phyloP scores from a whole-genome alignment of 306 rosid genomes.

The Morella rubra region DNA sequence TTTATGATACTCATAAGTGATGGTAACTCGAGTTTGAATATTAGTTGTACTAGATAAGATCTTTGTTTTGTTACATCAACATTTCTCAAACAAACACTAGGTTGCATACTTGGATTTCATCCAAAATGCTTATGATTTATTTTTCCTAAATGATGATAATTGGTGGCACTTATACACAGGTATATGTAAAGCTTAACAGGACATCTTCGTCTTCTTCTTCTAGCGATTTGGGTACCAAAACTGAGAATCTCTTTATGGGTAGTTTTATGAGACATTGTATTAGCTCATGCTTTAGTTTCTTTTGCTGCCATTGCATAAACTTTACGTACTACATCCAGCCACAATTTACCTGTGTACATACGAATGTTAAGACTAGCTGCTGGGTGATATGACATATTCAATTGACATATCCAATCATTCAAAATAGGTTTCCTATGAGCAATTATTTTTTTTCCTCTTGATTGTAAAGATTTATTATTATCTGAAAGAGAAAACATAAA shows the following conservation, averaged over 20 bases:
- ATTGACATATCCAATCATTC: not conserved
- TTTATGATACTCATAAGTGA: not conserved
- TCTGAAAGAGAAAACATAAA: not conserved
- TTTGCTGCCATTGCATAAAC: not conserved
- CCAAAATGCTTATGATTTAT: constrained; percentile 1
- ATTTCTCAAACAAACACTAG: not conserved
- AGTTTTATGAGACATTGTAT: not conserved
- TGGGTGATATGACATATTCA: not conserved
- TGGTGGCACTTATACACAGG: not conserved
- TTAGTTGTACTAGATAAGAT: not conserved
- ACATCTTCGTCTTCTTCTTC: too few relatives aligned
- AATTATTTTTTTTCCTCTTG: not conserved
- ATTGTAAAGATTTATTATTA: not conserved
- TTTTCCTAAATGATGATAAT: not conserved
- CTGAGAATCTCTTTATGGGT: not conserved
- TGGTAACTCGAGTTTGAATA: not conserved
- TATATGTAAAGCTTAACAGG: too few relatives aligned
- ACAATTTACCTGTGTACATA: not conserved
- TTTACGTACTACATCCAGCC: not conserved
- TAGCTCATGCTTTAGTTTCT: not conserved
- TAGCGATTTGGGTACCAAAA: not conserved
- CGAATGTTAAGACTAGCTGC: not conserved
- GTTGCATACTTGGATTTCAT: constrained; percentile 19
- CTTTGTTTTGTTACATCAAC: not conserved
- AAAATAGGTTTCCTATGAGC: not conserved